Conservation (phyloP, 2,329 filamentous ascomycete genomes). For the Didymellaceae sp. region DNA sequence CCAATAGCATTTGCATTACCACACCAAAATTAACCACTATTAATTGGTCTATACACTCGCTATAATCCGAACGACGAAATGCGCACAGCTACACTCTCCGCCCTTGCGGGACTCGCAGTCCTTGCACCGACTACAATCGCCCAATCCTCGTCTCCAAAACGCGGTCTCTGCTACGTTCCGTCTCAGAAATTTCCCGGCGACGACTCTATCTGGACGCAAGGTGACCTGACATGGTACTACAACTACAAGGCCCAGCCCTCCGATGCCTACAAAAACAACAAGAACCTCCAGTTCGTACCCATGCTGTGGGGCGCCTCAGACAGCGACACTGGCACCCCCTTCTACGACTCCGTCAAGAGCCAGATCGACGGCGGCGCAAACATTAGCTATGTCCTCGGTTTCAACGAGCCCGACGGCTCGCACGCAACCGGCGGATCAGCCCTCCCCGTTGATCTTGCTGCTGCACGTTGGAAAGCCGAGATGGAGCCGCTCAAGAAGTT, state of each 20-base stretch:
- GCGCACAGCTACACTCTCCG: constrained; percentile 10
- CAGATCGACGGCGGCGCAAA: constrained; percentile 62
- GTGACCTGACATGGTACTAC: constrained; percentile 82
- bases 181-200: constrained; percentile 63
- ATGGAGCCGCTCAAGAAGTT: constrained; percentile 70
- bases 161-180: constrained; percentile 74
- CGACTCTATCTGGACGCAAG: constrained; percentile 68
- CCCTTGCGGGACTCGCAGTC: constrained; percentile 8
- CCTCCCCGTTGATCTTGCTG: constrained; percentile 66
- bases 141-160: constrained; percentile 62
- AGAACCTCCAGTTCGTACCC: constrained; percentile 73
- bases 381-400: constrained; percentile 72
- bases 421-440: constrained; percentile 65
- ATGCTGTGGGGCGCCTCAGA: constrained; percentile 74
- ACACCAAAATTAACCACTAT: background rate
- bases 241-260: constrained; percentile 72
- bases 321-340: constrained; percentile 59
- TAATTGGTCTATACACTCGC: background rate
- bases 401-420: constrained; percentile 78
- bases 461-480: constrained; percentile 72
- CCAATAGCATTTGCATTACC: background rate
- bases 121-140: constrained; percentile 16
- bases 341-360: constrained; percentile 64
- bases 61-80: constrained; percentile 1
- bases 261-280: constrained; percentile 52